A percentile compares a stretch with the other conserved stretches of the same genome.
Evolutionary conservation across 352 stramenopile species (phyloP).

Genomic region (Globisporangium splendens): DNA sequence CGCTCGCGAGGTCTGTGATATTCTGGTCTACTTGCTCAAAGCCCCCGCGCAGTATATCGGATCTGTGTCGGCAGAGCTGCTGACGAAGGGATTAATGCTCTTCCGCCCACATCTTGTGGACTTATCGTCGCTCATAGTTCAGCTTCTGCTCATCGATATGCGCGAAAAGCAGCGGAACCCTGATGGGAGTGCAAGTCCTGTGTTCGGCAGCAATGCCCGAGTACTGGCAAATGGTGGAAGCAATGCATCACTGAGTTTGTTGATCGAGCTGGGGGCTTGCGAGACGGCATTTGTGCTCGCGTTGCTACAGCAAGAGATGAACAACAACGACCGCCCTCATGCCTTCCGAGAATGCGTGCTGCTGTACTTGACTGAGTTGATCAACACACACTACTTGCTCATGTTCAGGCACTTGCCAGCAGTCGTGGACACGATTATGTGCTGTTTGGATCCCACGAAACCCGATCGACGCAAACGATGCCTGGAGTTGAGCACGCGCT

Average conservation of each 20-base stretch:
- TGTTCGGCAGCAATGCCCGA: conserved; percentile 38
- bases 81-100: conserved; percentile 82
- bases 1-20: conserved; percentile 77
- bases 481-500: conserved; percentile 72
- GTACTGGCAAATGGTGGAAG: conserved; percentile 53
- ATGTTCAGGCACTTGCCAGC: conserved; percentile 81
- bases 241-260: conserved; percentile 66
- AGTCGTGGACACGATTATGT: conserved; percentile 85
- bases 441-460: conserved; percentile 82
- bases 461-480: conserved; percentile 74
- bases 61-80: conserved; percentile 65
- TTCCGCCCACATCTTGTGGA: conserved; percentile 81
- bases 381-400: conserved; percentile 81
- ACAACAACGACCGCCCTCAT: conserved; percentile 59
- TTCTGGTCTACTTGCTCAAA: conserved; percentile 63
- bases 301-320: conserved; percentile 82
- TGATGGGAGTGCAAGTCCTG: conserved; percentile 24
- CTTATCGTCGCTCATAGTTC: conserved; percentile 67
- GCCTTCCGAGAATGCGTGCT: conserved; percentile 75
- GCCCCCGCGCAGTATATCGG: conserved; percentile 52
- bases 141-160: conserved; percentile 74
- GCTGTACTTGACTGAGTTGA: conserved; percentile 73
- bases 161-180: conserved; percentile 58
- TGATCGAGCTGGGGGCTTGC: conserved; percentile 77
- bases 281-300: conserved; percentile 76